Evolutionary conservation across 2,329 filamentous ascomycete genomes (phyloP), one percentile per base, ranked within the genome.

Genomic region (Claviceps pusilla): DNA sequence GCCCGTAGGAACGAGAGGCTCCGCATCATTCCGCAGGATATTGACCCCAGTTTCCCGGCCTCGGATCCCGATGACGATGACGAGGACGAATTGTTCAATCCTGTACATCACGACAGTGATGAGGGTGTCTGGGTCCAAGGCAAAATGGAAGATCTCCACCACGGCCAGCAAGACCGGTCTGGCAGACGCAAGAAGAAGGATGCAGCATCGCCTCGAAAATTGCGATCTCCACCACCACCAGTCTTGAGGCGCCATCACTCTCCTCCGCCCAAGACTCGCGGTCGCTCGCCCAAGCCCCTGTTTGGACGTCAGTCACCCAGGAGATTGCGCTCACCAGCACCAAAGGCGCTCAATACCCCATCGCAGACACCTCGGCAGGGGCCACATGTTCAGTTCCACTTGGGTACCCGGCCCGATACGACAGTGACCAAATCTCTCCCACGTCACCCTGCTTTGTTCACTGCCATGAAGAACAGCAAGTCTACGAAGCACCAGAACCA

Each of bases 31-130:
- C 91, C 93, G n/a, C 93, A 97, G 65, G 93, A 97, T 62, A 95
- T 96, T 57, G 93, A 98, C 64, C 93, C 93, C 1, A 96, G 90
- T 64, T 98, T 98, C 67, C 93, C 93, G 0, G 90, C 89, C 0
- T 95, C 90, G 0, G 93, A 97, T 61, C 87, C 86, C 0, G 93
- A 98, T 31, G 83, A 89, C 60, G 84, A 91, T 33, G 87, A 87
- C 49, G 86, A 89, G 42, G 82, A 87, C 45, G 83, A 87, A 53
- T 79, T 68, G 67, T 83, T 65, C 71, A 82, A 68, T 68, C 72
- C 68, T 62, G 73, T 64, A 56, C 80, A 67, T 62, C 74, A 82
- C 53, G 81, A 83, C 24, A 88, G 83, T 61, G 85, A 88, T 42
- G 79, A 83, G 39, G 74, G 83, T 50, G 69, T 83, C 47, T 84